Conservation (phyloP, 2,329 filamentous ascomycete genomes). For the Pseudocercospora fijiensis region DNA sequence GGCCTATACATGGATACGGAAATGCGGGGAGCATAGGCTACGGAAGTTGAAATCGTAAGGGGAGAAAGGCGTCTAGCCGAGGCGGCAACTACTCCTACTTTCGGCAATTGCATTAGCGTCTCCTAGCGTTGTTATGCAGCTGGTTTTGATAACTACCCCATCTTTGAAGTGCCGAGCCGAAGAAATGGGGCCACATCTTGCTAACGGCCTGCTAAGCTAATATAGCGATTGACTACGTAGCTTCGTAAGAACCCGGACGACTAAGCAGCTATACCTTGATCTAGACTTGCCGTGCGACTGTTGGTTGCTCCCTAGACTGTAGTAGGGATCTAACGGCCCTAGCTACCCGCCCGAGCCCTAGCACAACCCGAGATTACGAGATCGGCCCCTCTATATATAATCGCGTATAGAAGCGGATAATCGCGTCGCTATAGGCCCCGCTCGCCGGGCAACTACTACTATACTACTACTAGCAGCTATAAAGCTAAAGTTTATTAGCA, state of each 20-base stretch:
- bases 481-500: too few relatives aligned
- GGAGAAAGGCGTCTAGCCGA: background rate
- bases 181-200: background rate
- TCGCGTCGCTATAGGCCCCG: too few relatives aligned
- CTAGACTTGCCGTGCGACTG: background rate
- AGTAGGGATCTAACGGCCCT: too few relatives aligned
- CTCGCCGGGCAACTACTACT: too few relatives aligned
- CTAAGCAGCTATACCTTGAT: background rate
- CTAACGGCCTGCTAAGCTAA: background rate
- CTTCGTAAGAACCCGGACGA: background rate
- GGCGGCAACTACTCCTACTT: background rate
- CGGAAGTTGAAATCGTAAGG: background rate
- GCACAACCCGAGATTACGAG: too few relatives aligned
- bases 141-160: background rate
- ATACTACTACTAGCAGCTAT: too few relatives aligned
- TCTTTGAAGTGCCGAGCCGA: background rate
- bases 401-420: too few relatives aligned
- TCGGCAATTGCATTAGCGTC: background rate
- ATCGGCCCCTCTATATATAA: too few relatives aligned
- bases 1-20: background rate
- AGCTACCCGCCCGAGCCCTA: too few relatives aligned
- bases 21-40: background rate
- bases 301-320: background rate
- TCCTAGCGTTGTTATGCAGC: background rate
- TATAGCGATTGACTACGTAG: too few relatives aligned